Evolutionary conservation across 768 basidiomycete genomes (phyloP).

Genomic region (Xerocomellus amylosporus): DNA sequence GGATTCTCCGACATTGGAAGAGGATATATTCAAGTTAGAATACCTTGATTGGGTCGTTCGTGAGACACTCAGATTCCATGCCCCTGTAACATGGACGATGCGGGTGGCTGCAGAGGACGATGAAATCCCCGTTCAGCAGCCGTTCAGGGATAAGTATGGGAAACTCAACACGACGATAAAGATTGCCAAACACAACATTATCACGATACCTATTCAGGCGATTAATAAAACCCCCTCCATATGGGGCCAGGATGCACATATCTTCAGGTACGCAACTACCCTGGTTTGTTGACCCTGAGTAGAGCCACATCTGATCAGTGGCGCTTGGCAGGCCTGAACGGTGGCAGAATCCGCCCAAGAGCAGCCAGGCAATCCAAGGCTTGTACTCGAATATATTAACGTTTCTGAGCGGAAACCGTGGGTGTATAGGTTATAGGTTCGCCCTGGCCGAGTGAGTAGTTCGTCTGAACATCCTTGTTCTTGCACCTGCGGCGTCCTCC

Average conservation of each 20-base stretch:
- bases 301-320: constrained; percentile 19
- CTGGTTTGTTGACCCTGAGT: constrained; percentile 22
- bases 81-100: constrained; percentile 59
- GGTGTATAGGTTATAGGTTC: constrained; percentile 62
- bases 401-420: constrained; percentile 57
- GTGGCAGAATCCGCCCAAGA: constrained; percentile 43
- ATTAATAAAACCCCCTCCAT: constrained; percentile 53
- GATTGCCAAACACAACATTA: constrained; percentile 49
- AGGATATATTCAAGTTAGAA: constrained; percentile 39
- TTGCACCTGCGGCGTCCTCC: constrained; percentile 3
- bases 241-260: constrained; percentile 67
- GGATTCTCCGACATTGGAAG: constrained; percentile 19
- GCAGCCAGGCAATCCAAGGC: constrained; percentile 43
- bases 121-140: constrained; percentile 47
- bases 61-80: constrained; percentile 53
- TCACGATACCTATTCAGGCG: constrained; percentile 58
- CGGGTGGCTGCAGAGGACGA: constrained; percentile 49
- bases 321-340: constrained; percentile 46
- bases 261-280: constrained; percentile 47
- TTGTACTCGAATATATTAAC: constrained; percentile 53
- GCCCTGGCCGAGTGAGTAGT: constrained; percentile 55
- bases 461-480: constrained; percentile 6
- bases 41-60: constrained; percentile 63
- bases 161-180: constrained; percentile 32
- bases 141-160: constrained; percentile 35